Evolutionary conservation across 768 basidiomycete genomes (phyloP).

Genomic region (Paxillus ammoniavirescens): DNA sequence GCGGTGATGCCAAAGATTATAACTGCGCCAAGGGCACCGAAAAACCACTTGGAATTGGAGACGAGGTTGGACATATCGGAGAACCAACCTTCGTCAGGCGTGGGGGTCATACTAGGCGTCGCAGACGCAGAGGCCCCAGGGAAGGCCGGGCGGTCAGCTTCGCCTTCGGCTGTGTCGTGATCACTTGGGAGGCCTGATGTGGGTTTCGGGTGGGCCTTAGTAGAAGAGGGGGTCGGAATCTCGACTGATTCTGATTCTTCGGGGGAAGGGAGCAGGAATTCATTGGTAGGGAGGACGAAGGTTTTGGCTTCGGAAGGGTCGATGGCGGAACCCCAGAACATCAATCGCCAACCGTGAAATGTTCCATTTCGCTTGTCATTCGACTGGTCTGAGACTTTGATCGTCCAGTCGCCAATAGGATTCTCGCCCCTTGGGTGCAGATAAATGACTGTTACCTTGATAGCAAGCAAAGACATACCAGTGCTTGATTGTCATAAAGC

Average conservation of each 20-base stretch:
- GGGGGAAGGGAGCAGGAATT: constrained; percentile 49
- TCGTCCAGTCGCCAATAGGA: constrained; percentile 87
- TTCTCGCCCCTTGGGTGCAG: constrained; percentile 75
- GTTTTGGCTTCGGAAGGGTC: constrained; percentile 65
- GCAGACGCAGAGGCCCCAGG: constrained; percentile 33
- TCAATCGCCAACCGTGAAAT: constrained; percentile 91
- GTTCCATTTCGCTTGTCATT: constrained; percentile 55
- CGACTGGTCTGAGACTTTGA: constrained; percentile 79
- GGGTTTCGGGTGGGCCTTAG: constrained; percentile 76
- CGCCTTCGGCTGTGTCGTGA: constrained; percentile 76
- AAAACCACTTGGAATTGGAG: constrained; percentile 84
- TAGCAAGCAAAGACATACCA: constrained; percentile 53
- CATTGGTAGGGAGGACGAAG: constrained; percentile 58
- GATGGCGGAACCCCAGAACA: constrained; percentile 86
- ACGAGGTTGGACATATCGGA: constrained; percentile 71
- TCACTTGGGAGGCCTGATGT: constrained; percentile 87
- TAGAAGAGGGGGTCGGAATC: constrained; percentile 40
- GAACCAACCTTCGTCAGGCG: constrained; percentile 85
- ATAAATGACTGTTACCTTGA: constrained; percentile 13
- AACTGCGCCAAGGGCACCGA: constrained; percentile 79
- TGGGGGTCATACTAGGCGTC: constrained; percentile 46
- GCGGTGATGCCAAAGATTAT: constrained; percentile 67
- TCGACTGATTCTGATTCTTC: constrained; percentile 40
- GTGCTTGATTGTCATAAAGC: constrained; percentile 98
- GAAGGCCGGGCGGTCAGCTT: constrained; percentile 76